phyloP scores from a whole-genome alignment of 768 basidiomycete genomes.

The Leccinum subtestaceum region DNA sequence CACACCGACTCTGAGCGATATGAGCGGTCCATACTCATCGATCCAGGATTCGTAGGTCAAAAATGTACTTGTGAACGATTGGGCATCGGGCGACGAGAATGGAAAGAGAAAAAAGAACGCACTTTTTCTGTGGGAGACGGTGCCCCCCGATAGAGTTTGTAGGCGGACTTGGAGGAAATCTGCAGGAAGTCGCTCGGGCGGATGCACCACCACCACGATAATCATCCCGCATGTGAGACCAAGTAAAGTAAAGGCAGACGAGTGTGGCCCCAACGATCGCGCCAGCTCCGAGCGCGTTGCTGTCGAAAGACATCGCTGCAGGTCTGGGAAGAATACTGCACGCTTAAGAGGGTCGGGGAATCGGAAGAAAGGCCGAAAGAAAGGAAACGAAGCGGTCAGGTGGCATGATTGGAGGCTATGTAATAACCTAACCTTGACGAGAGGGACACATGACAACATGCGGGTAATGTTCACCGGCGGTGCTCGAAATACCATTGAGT shows the following conservation, averaged over 20 bases:
- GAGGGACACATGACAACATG: too few relatives aligned
- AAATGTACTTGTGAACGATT: conserved; percentile 4
- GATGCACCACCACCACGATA: not conserved
- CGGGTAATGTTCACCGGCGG: too few relatives aligned
- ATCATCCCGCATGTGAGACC: not conserved
- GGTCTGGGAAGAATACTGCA: not conserved
- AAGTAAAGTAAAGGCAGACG: not conserved
- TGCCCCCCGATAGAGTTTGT: conserved; percentile 1
- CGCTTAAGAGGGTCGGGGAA: conserved; percentile 11
- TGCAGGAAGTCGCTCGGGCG: not conserved
- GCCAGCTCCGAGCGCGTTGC: not conserved
- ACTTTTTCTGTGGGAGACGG: conserved; percentile 4
- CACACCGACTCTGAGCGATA: conserved; percentile 47
- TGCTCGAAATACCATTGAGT: too few relatives aligned
- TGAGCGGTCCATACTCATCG: conserved; percentile 54
- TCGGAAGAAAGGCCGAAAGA: conserved; percentile 2
- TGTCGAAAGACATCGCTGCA: not conserved
- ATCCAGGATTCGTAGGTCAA: conserved; percentile 48
- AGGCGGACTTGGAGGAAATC: conserved; percentile 10
- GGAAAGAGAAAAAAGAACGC: not conserved
- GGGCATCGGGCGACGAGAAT: not conserved
- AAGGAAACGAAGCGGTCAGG: not conserved
- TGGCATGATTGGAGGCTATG: not conserved
- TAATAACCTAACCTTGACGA: not conserved
- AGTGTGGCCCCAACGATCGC: not conserved